Base-by-base conservation (phyloP, 2,329 filamentous ascomycete genomes). In the Ophiostoma himal-ulmi region DNA sequence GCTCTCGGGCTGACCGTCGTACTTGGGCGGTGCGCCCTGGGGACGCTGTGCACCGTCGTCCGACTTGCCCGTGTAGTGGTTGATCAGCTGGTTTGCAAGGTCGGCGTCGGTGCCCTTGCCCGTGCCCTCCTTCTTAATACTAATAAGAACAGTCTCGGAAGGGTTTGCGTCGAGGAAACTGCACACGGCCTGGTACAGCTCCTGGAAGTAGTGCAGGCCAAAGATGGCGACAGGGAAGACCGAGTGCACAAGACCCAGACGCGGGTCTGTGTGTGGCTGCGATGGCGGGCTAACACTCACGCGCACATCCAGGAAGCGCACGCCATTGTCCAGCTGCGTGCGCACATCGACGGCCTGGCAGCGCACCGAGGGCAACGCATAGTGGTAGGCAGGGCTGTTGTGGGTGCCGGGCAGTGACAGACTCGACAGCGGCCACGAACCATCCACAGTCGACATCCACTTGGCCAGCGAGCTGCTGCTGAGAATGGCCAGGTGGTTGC, bases 361-460 rank as follows among this genome's bases (percentile, higher is more conserved):
- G 54, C 95, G 91, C 36, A 98, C 95, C 1, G 93, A 96, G 1
- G 95, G 95, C 5, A 97, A 85, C 14, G 95, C 94, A 67, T 87
- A 85, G 82, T 96, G 85, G 81, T 87, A 90, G 11, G 94, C 96
- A 7, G 95, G 92, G 22, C 91, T 92, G 81, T 99, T 98, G 83
- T 99, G 95, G 0, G 95, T 97, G 73, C 95, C 95, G 0, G 95
- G 95, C 73, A 98, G 95, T 68, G 91, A 95, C 68, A 99, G 87
- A 2, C 90, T 85, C 0, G 92, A 91, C 5, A 98, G 83, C 1
- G 92, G 88, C 68, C 88, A 90, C 26, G 88, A 84, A 76, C 94
- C 87, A 72, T 85, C 83, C 60, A 98, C 84, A 72, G 89, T 84
- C 70, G 83, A 80, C 94, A 98, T 98, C 95, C 95, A 97, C 69